Conservation (phyloP, 2,329 filamentous ascomycete species). For the Scorias spongiosa region DNA sequence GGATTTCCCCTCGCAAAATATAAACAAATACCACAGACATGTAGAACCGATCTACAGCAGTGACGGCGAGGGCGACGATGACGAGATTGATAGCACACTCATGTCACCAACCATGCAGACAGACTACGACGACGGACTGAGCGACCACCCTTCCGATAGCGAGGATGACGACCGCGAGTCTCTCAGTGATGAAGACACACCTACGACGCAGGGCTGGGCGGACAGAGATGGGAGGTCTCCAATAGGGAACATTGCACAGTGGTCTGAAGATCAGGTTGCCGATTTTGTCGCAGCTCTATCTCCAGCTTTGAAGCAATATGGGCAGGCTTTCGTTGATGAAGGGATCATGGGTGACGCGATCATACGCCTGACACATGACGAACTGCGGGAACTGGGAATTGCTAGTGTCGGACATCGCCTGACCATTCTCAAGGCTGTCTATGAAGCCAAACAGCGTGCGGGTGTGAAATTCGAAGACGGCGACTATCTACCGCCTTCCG, state of each 20-base stretch:
- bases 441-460: slow-evolving; percentile 89
- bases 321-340: slow-evolving; percentile 50
- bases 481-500: slow-evolving; percentile 83
- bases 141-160: slow-evolving; percentile 47
- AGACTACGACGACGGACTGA: slow-evolving; percentile 47
- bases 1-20: slow-evolving; percentile 5
- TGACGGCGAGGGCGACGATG: slow-evolving; percentile 66
- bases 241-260: slow-evolving; percentile 62
- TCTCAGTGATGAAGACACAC: slow-evolving; percentile 49
- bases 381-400: slow-evolving; percentile 90
- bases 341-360: slow-evolving; percentile 87
- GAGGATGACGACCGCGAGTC: slow-evolving; percentile 18
- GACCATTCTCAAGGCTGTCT: slow-evolving; percentile 88
- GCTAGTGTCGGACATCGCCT: slow-evolving; percentile 84
- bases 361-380: slow-evolving; percentile 75
- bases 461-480: slow-evolving; percentile 83
- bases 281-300: slow-evolving; percentile 53
- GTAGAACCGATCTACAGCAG: slow-evolving; percentile 47
- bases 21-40: slow-evolving; percentile 19
- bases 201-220: slow-evolving; percentile 42
- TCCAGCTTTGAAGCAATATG: slow-evolving; percentile 19
- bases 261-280: slow-evolving; percentile 75
- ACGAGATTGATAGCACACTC: slow-evolving; percentile 60
- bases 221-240: slow-evolving; percentile 36
- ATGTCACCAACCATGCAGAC: slow-evolving; percentile 45